Conservation (phyloP, 2,329 filamentous ascomycete species). For the Fusarium sarcochroum region DNA sequence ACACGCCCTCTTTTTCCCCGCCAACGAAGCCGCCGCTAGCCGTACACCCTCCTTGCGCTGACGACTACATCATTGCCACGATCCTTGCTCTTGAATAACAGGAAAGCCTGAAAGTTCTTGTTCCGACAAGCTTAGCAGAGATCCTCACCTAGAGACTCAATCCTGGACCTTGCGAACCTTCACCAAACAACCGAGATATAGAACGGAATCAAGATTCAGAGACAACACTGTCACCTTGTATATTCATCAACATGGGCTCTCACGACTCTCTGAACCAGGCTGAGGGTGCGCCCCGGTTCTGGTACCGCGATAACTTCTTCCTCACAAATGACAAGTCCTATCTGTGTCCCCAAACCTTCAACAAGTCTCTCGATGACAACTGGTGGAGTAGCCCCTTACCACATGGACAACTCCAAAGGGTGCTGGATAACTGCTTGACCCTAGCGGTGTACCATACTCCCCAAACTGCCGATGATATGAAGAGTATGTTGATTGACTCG, state of each 20-base stretch:
- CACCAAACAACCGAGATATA: background rate
- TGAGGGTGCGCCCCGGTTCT: constrained; percentile 57
- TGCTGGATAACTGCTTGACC: constrained; percentile 71
- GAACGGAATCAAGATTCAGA: background rate
- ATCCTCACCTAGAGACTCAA: background rate
- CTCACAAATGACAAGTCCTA: constrained; percentile 72
- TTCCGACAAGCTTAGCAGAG: background rate
- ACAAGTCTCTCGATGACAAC: constrained; percentile 68
- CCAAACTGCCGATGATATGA: constrained; percentile 57
- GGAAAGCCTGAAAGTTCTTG: constrained; percentile 9
- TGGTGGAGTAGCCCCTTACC: constrained; percentile 73
- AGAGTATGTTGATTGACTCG: constrained; percentile 48
- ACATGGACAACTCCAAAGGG: constrained; percentile 62
- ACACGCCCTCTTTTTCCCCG: constrained; percentile 41
- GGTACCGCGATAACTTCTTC: constrained; percentile 69
- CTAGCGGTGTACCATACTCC: constrained; percentile 68
- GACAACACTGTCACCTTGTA: constrained; percentile 14
- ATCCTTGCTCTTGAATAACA: constrained; percentile 17
- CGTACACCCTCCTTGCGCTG: constrained; percentile 39
- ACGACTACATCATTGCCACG: constrained; percentile 41
- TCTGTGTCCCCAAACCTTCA: constrained; percentile 68
- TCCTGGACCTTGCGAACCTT: background rate
- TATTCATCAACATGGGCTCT: constrained; percentile 45
- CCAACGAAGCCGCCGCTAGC: constrained; percentile 43
- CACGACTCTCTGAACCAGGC: constrained; percentile 46